These are phyloP conservation scores for Sherardia arvensis DNA, from an alignment of 257 asterid genomes.

Conservation along the genomic window DNA sequence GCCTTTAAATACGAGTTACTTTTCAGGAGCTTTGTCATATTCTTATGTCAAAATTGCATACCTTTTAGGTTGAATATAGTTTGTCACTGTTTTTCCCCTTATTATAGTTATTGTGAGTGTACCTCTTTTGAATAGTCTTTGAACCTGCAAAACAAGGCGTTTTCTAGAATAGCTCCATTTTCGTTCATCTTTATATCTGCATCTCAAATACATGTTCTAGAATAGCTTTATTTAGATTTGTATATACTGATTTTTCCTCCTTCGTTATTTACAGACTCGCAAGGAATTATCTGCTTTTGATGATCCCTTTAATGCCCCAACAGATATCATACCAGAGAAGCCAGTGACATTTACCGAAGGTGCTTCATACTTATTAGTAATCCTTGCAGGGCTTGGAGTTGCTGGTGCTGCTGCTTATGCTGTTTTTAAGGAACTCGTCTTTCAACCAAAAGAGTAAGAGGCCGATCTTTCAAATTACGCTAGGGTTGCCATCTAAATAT, in stretches of 20 bases:
- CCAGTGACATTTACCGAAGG: slow-evolving; percentile 94
- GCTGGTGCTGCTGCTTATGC: slow-evolving; percentile 85
- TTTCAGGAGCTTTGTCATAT: background rate
- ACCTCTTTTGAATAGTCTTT: background rate
- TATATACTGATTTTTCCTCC: slow-evolving; percentile 1
- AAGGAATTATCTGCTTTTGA: slow-evolving; percentile 66
- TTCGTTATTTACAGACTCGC: slow-evolving; percentile 34
- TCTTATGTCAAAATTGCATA: background rate
- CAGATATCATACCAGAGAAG: slow-evolving; percentile 88
- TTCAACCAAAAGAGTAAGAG: slow-evolving; percentile 86
- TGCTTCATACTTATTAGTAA: slow-evolving; percentile 70
- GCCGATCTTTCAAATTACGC: background rate
- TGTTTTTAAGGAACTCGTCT: slow-evolving; percentile 78
- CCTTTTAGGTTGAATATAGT: background rate
- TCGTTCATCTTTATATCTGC: background rate
- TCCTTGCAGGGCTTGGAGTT: slow-evolving; percentile 87
- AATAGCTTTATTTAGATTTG: background rate
- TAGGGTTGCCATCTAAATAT: background rate
- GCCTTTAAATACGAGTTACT: slow-evolving; percentile 6
- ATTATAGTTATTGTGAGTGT: background rate
- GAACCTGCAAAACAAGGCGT: background rate
- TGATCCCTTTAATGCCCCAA: slow-evolving; percentile 90
- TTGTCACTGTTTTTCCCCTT: background rate
- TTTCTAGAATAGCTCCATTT: background rate
- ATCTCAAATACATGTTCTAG: background rate